phyloP scores from a whole-genome alignment of 2,329 filamentous ascomycete genomes.

The Hirsutella rhossiliensis region DNA sequence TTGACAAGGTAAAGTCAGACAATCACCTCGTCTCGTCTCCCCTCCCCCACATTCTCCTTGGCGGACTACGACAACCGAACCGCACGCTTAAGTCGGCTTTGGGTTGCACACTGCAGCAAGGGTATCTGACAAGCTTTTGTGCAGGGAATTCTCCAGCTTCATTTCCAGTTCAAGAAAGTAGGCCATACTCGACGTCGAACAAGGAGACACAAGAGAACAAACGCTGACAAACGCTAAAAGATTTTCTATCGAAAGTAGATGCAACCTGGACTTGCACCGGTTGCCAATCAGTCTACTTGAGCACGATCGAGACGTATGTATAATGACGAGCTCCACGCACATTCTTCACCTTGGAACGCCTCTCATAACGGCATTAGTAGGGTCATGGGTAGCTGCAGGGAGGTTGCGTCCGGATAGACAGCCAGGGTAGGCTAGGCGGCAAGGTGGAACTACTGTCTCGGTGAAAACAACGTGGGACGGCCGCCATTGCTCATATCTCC shows the following conservation, averaged over 20 bases:
- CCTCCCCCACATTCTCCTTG: no score
- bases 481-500: constrained; percentile 1
- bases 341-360: not conserved
- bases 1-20: constrained; percentile 66
- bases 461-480: not conserved
- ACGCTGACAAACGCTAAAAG: not conserved
- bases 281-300: not conserved
- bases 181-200: not conserved
- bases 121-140: not conserved
- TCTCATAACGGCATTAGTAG: not conserved
- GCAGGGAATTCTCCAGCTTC: constrained; percentile 66
- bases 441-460: not conserved
- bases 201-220: not conserved
- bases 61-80: no score
- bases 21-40: not conserved
- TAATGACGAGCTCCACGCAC: not conserved
- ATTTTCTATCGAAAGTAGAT: constrained; percentile 5
- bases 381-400: not conserved
- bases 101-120: not conserved
- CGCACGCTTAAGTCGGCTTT: no score
- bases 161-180: constrained; percentile 98
- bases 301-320: not conserved
- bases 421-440: not conserved
- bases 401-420: not conserved
- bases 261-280: not conserved